phyloP scores from a whole-genome alignment of 176 grass and related monocot genomes.

The Triticum monococcum region DNA sequence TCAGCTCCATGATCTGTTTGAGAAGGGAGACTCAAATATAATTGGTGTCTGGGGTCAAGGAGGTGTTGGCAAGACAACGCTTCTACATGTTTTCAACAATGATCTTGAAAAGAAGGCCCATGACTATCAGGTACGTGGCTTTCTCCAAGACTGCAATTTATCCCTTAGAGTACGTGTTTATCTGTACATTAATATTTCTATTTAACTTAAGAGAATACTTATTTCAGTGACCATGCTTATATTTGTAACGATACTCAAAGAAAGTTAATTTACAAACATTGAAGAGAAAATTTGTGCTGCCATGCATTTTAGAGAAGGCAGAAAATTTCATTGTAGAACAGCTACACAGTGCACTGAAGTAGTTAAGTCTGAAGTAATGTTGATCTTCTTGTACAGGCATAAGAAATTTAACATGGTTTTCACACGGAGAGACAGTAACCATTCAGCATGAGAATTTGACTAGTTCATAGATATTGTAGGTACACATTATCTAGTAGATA shows the following conservation, averaged over 20 bases:
- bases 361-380: not conserved
- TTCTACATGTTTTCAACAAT: constrained; percentile 72
- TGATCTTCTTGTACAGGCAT: not conserved
- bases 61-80: constrained; percentile 73
- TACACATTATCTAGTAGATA: not conserved
- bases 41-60: constrained; percentile 70
- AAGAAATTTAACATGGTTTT: not conserved
- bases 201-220: not conserved
- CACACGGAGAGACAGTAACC: not conserved
- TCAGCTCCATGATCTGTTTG: constrained; percentile 28
- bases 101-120: constrained; percentile 23
- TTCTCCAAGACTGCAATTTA: not conserved
- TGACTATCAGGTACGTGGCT: constrained; percentile 46
- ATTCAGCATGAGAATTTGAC: not conserved
- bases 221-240: not conserved
- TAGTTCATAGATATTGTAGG: not conserved
- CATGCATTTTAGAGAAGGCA: not conserved
- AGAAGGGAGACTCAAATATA: constrained; percentile 39
- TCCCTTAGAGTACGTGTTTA: not conserved
- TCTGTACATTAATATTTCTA: not conserved
- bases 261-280: not conserved
- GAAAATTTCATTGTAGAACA: not conserved
- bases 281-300: not conserved
- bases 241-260: not conserved
- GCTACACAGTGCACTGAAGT: not conserved